Base-by-base conservation (phyloP, 2,329 filamentous ascomycete genomes). In the Ophiostoma perfectum region DNA sequence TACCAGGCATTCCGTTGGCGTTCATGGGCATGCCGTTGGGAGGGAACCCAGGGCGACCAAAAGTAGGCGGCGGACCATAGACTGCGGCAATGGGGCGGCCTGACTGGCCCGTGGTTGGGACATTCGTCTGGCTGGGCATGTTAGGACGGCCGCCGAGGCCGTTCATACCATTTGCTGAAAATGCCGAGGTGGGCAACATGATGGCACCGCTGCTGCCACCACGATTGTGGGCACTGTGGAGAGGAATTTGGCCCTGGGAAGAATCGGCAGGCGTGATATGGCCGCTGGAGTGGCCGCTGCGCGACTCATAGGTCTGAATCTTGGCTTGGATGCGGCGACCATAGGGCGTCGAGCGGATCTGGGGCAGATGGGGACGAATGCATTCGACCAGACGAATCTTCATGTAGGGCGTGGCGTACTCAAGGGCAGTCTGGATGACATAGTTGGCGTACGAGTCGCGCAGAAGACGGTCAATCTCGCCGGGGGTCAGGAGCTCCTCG, bases 401-500 rank as follows among this genome's bases (percentile, higher is more conserved):
- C 76, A 88, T 89, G 42, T 87, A 83, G 6, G 86, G 83, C 67
- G 93, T 91, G 12, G 91, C 87, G 75, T 92, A 93, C 74, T 97
- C 93, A 73, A 97, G 85, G 41, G 95, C 93, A 52, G 95, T 99
- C 82, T 99, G 95, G 52, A 99, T 91, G 72, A 99, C 95, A 75
- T 99, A 99, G 80, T 99, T 99, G 77, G 92, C 95, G 76, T 92
- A 99, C 0, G 90, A 92, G 78, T 99, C 95, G 58, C 92, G 90
- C 70, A 99, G 86, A 73, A 97, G 88, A 72, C 89, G 89, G 75
- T 97, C 93, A 71, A 98, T 89, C 79, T 97, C 92, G 69, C 84
- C 84, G 3, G 89, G 85, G 8, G 80, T 76, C 69, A 89, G 82
- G 76, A 99, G 89, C 80, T 98, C 95, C 47, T 90, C 86, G 69